Percentiles rank a stretch among this genome's conserved stretches.
These are phyloP conservation scores for Cordyceps fumosorosea DNA, from an alignment of 2,329 filamentous ascomycete species.

Conservation along the genomic window DNA sequence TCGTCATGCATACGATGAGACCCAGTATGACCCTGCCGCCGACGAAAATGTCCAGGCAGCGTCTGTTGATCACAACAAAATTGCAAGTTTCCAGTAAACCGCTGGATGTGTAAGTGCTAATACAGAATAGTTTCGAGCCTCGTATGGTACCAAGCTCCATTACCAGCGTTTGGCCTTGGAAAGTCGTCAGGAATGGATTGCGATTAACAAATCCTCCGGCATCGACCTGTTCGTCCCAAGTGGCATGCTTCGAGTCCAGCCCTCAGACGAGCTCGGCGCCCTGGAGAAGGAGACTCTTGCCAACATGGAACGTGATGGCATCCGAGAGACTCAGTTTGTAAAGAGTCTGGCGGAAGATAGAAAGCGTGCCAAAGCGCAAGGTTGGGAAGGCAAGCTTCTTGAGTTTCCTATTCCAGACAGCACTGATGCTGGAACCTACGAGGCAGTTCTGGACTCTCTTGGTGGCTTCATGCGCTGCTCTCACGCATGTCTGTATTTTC, in stretches of 20 bases:
- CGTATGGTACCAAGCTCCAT: conserved; percentile 20
- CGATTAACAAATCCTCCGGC: conserved; percentile 14
- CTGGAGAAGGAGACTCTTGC: conserved; percentile 20
- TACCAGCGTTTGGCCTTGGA: conserved; percentile 22
- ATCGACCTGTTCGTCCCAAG: conserved; percentile 16
- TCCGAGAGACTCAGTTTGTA: conserved; percentile 20
- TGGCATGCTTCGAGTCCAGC: conserved; percentile 24
- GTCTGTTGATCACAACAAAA: conserved; percentile 23
- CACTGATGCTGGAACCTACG: conserved; percentile 12
- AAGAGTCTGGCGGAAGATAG: conserved; percentile 17
- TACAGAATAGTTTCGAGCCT: conserved; percentile 19
- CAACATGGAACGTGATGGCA: conserved; percentile 20
- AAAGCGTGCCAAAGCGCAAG: conserved; percentile 15
- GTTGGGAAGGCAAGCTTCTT: conserved; percentile 20
- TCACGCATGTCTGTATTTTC: conserved; percentile 18
- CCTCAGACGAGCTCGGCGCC: conserved; percentile 15
- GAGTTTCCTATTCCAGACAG: conserved; percentile 19
- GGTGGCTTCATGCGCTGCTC: conserved; percentile 20
- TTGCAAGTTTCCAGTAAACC: conserved; percentile 13
- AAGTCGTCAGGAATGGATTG: conserved; percentile 19
- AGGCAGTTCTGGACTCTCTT: conserved; percentile 21
- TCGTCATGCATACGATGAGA: conserved; percentile 18
- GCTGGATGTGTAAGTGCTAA: neutral
- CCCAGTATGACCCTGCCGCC: conserved; percentile 16
- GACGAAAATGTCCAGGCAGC: conserved; percentile 17